These are phyloP conservation scores for Trichoderma brevicompactum DNA, from an alignment of 2,329 filamentous ascomycete genomes.

Conservation along the genomic window DNA sequence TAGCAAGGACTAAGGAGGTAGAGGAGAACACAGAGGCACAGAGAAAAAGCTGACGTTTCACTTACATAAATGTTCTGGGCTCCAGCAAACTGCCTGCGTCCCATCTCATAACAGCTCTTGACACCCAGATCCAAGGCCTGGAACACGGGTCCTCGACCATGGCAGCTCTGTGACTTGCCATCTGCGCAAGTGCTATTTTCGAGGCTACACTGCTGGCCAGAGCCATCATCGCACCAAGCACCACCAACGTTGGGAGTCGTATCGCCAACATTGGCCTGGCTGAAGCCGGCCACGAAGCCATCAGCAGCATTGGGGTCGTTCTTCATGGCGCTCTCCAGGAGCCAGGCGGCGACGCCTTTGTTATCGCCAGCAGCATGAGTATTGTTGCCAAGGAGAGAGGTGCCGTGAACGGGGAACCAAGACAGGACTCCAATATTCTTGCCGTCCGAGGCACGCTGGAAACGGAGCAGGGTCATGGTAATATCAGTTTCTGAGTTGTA, in stretches of 20 bases:
- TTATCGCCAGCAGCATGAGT: slow-evolving; percentile 93
- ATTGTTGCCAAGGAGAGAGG: slow-evolving; percentile 88
- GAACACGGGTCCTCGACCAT: slow-evolving; percentile 74
- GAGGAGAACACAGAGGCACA: not conserved
- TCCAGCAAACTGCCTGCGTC: slow-evolving; percentile 69
- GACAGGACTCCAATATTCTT: slow-evolving; percentile 82
- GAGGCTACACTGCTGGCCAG: slow-evolving; percentile 70
- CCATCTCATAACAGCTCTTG: slow-evolving; percentile 76
- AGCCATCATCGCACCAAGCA: slow-evolving; percentile 86
- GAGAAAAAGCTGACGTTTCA: not conserved
- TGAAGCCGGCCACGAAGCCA: slow-evolving; percentile 87
- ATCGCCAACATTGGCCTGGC: slow-evolving; percentile 88
- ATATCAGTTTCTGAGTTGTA: slow-evolving; percentile 64
- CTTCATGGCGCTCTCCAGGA: slow-evolving; percentile 74
- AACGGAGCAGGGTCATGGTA: slow-evolving; percentile 75
- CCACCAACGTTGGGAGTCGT: slow-evolving; percentile 87
- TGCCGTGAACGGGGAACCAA: slow-evolving; percentile 93
- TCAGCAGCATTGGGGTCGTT: slow-evolving; percentile 60
- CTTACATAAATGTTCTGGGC: slow-evolving; percentile 53
- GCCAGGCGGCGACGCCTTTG: slow-evolving; percentile 86
- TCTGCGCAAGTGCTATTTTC: slow-evolving; percentile 83
- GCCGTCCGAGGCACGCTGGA: slow-evolving; percentile 72
- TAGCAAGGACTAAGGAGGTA: not conserved
- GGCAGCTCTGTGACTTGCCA: slow-evolving; percentile 71
- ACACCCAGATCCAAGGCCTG: slow-evolving; percentile 70